phyloP scores from a whole-genome alignment of 2,329 filamentous ascomycete genomes.

The Fonsecaea erecta region DNA sequence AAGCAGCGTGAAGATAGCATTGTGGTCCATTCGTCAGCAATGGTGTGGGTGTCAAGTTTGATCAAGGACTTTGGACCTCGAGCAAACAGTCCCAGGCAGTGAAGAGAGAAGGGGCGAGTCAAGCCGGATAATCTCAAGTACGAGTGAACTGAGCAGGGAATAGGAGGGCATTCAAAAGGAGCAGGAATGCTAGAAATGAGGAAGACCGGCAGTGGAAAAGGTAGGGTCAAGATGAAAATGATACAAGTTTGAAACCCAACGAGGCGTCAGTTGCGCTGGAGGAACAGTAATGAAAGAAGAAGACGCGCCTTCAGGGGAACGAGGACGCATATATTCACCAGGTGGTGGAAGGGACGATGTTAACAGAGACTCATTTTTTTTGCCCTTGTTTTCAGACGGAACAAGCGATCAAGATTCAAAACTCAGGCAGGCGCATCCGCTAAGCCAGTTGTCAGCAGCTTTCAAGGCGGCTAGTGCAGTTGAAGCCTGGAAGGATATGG shows the following conservation, averaged over 20 bases:
- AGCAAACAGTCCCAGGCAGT: background rate
- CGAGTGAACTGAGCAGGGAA: background rate
- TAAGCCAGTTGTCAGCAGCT: background rate
- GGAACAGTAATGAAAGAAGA: background rate
- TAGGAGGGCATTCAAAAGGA: background rate
- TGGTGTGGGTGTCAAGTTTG: background rate
- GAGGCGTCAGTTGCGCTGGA: background rate
- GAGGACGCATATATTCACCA: background rate
- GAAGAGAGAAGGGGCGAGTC: background rate
- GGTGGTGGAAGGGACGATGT: background rate
- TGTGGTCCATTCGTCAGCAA: constrained; percentile 17
- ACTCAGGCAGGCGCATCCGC: background rate
- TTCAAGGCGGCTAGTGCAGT: background rate
- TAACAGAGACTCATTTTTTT: background rate
- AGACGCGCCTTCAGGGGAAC: background rate
- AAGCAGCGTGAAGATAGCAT: constrained; percentile 8
- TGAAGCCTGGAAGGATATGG: background rate
- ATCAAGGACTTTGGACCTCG: background rate
- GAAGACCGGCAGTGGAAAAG: background rate
- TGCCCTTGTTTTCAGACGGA: background rate
- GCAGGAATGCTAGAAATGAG: background rate
- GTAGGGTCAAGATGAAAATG: background rate
- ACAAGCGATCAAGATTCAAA: background rate
- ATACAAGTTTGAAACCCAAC: background rate
- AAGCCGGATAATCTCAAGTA: background rate